These are phyloP conservation scores for Dactylellina sp. DNA, from an alignment of 2,329 filamentous ascomycete genomes.

Conservation along the genomic window DNA sequence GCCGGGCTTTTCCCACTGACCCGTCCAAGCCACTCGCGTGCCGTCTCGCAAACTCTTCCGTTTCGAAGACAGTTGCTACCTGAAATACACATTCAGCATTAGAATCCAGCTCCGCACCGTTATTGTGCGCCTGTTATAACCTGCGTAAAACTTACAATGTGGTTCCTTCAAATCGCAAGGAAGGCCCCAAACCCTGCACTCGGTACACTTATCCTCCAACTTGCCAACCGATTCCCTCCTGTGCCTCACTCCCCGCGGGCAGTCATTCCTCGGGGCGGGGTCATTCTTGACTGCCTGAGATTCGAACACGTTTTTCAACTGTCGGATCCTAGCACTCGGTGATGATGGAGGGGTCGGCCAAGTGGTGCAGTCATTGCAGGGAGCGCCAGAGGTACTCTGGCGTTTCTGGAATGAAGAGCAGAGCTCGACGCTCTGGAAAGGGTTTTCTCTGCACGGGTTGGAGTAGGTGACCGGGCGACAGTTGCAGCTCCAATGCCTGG, in stretches of 20 bases:
- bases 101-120: constrained; percentile 17
- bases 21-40: constrained; percentile 48
- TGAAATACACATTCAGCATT: constrained; percentile 34
- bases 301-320: constrained; percentile 54
- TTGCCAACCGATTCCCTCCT: constrained; percentile 49
- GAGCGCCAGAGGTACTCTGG: constrained; percentile 26
- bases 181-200: constrained; percentile 45
- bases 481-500: constrained; percentile 47
- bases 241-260: constrained; percentile 38
- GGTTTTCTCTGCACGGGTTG: constrained; percentile 40
- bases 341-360: constrained; percentile 52
- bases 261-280: constrained; percentile 19
- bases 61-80: constrained; percentile 49
- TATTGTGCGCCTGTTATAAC: neutral
- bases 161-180: constrained; percentile 51
- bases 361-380: constrained; percentile 38
- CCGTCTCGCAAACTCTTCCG: constrained; percentile 44
- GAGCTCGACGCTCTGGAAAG: constrained; percentile 35
- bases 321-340: constrained; percentile 42
- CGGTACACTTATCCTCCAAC: constrained; percentile 51
- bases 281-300: constrained; percentile 36
- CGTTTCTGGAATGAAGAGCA: constrained; percentile 27
- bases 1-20: constrained; percentile 39
- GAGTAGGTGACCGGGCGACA: constrained; percentile 46
- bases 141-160: constrained; percentile 44